Conservation (phyloP, 1,139 yeast species). For the Taphrina communis region DNA sequence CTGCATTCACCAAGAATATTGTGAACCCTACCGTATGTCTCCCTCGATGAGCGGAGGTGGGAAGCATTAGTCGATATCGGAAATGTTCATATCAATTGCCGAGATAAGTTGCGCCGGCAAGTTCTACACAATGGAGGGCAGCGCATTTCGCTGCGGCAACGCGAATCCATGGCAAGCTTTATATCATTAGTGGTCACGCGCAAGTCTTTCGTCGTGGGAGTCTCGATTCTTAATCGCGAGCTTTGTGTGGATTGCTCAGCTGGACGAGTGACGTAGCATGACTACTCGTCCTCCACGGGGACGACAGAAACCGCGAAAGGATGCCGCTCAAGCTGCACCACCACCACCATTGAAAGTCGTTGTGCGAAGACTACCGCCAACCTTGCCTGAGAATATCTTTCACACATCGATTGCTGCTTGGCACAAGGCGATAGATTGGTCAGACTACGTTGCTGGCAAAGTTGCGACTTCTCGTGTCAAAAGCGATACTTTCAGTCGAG, state of each 20-base stretch:
- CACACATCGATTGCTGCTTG: constrained; percentile 38
- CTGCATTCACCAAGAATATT: too few species aligned
- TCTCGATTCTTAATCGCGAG: neutral
- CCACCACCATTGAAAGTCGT: constrained; percentile 43
- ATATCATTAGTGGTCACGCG: too few species aligned
- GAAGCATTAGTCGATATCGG: neutral
- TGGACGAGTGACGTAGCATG: neutral
- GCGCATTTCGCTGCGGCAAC: neutral
- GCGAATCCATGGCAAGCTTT: neutral
- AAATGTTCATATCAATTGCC: neutral
- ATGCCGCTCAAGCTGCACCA: constrained; percentile 3
- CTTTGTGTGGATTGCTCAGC: neutral
- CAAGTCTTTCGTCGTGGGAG: neutral
- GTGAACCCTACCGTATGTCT: neutral
- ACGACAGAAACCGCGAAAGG: constrained; percentile 25
- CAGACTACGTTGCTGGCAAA: constrained; percentile 45
- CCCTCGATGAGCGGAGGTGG: neutral
- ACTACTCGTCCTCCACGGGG: constrained; percentile 14
- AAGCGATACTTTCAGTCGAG: constrained; percentile 44
- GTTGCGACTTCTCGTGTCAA: constrained; percentile 42
- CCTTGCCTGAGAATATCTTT: constrained; percentile 43
- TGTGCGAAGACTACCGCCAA: constrained; percentile 45
- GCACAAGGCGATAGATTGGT: constrained; percentile 44
- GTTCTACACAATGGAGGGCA: too few species aligned
- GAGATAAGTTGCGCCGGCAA: constrained; percentile 2